A percentile compares a stretch with the other conserved stretches of the same genome.
These are phyloP conservation scores for Elsinoe arachidis DNA, from an alignment of 2,329 filamentous ascomycete species.

Conservation along the genomic window DNA sequence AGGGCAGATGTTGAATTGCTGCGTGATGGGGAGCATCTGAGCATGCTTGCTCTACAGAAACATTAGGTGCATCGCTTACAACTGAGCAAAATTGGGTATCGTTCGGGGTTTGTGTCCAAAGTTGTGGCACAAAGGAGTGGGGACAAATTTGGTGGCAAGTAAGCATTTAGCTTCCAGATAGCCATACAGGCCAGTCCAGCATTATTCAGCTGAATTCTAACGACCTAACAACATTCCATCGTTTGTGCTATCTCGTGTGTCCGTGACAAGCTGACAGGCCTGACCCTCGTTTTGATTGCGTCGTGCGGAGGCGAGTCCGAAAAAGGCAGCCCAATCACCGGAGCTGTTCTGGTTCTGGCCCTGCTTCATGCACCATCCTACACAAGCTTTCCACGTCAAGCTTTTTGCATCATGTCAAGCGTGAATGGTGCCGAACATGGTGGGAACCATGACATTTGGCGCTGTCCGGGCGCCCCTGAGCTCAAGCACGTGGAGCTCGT, in stretches of 20 bases:
- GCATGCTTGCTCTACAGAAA: slow-evolving; percentile 21
- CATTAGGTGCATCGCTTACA: neutral
- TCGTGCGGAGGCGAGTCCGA: neutral
- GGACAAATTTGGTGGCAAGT: too few species aligned
- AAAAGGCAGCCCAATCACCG: neutral
- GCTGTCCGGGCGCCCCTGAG: neutral
- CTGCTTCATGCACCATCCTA: neutral
- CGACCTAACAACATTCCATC: neutral
- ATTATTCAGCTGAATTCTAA: too few species aligned
- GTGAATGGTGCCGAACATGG: neutral
- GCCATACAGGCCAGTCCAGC: too few species aligned
- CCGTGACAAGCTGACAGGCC: neutral
- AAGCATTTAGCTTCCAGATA: too few species aligned
- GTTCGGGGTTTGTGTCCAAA: too few species aligned
- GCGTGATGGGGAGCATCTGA: slow-evolving; percentile 25
- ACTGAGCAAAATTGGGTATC: too few species aligned
- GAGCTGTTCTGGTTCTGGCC: neutral
- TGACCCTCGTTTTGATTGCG: neutral
- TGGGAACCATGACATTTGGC: neutral
- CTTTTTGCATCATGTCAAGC: neutral
- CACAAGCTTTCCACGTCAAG: neutral
- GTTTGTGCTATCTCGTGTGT: neutral
- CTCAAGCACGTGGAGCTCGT: neutral
- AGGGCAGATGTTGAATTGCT: slow-evolving; percentile 30
- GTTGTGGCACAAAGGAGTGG: too few species aligned